Evolutionary conservation across 176 grass and related monocot species (phyloP).

Genomic region (Avena atlantica): DNA sequence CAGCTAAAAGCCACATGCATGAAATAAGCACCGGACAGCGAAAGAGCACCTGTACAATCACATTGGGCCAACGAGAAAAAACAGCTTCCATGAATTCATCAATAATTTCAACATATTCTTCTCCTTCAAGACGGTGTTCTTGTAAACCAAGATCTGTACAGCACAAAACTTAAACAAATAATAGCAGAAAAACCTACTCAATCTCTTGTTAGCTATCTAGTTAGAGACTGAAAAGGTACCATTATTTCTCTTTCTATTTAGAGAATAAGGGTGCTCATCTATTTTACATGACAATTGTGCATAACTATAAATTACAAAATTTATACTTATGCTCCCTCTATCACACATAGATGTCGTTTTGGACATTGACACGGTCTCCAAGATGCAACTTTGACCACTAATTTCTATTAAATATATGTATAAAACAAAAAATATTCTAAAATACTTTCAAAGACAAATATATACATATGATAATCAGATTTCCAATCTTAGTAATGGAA

Average conservation of each 20-base stretch:
- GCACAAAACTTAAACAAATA: conserved; percentile 40
- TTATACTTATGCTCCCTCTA: not conserved
- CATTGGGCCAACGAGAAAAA: conserved; percentile 95
- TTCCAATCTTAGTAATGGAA: too few species aligned
- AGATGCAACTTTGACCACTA: too few species aligned
- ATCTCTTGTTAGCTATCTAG: conserved; percentile 31
- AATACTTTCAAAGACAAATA: too few species aligned
- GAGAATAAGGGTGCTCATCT: conserved; percentile 10
- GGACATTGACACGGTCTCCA: too few species aligned
- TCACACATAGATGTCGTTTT: too few species aligned
- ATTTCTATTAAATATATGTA: too few species aligned
- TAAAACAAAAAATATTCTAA: too few species aligned
- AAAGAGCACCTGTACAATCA: conserved; percentile 89
- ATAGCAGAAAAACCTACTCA: conserved; percentile 33
- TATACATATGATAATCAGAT: too few species aligned
- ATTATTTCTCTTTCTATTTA: conserved; percentile 10
- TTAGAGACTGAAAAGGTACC: conserved; percentile 37
- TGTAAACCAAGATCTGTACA: conserved; percentile 79
- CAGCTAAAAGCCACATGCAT: conserved; percentile 15
- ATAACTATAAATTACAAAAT: not conserved
- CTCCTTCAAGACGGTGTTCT: conserved; percentile 92
- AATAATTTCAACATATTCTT: conserved; percentile 91
- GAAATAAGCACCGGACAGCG: conserved; percentile 8
- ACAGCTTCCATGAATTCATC: conserved; percentile 99
- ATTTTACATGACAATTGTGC: conserved; percentile 11